Conservation (phyloP, 1,139 yeast species). For the Hyphopichia fennica region DNA sequence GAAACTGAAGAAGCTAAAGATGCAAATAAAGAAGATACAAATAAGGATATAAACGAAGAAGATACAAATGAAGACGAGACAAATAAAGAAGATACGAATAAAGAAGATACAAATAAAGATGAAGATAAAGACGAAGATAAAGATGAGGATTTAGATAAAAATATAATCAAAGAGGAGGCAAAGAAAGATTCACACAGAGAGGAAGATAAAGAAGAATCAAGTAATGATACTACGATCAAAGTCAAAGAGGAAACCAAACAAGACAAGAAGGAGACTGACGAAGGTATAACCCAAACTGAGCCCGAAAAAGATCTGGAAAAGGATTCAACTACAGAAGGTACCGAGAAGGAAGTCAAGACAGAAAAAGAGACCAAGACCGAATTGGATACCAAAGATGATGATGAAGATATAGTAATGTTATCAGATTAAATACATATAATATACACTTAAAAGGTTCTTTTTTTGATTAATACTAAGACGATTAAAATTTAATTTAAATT, state of each 20-base stretch:
- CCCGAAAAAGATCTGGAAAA: no score
- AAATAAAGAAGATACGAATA: not conserved
- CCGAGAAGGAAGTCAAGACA: no score
- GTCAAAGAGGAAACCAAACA: no score
- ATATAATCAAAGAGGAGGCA: not conserved
- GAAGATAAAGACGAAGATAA: not conserved
- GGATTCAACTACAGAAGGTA: no score
- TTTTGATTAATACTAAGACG: no score
- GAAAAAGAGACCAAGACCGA: no score
- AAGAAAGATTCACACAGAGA: not conserved
- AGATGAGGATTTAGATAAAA: not conserved
- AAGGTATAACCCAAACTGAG: no score
- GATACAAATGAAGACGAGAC: not conserved
- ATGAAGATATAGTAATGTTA: not conserved
- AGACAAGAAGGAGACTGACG: no score
- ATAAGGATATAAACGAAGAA: not conserved
- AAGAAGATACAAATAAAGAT: conserved; percentile 6
- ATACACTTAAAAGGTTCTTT: no score
- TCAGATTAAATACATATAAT: no score
- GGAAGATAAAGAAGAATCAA: no score
- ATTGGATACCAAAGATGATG: conserved; percentile 1
- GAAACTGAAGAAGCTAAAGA: conserved; percentile 3
- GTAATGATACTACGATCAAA: no score
- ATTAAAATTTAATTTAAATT: conserved; percentile 38
- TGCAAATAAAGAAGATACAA: conserved; percentile 2